Base-by-base conservation (phyloP, 495 filamentous ascomycete species). In the Tuber microsphaerosporum region DNA sequence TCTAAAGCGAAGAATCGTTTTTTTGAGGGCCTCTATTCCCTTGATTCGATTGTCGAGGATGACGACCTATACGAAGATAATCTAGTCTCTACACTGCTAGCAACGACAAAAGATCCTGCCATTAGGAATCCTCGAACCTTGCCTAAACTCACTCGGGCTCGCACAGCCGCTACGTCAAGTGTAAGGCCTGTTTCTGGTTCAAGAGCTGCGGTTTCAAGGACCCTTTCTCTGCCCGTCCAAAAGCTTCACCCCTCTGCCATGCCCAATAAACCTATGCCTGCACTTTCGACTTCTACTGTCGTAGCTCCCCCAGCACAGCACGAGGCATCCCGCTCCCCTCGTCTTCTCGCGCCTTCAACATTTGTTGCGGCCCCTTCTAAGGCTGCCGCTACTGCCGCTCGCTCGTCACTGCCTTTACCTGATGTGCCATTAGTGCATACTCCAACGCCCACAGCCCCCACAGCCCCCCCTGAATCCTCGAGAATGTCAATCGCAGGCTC, bases 1-100 rank as follows among this genome's bases (percentile, higher is more conserved):
- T 26, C 34, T 17, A 16, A 34, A 16, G n/a, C 72, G 26, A 81
- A 81, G 73, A 73, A 78, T 61, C 73, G 69, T 44, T 78, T 80
- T 75, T 79, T 83, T 20, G 65, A 83, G 39, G 68, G 70, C 19
- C 79, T 81, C 61, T 81, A 83, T 61, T 81, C 80, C 44, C 73
- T 82, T 42, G 37, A 79, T 48, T 46, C 74, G n/a, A 42, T 44
- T 45, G 22, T 43, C 71, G 26, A 73, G 42, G 43, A 72, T 46
- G 73, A 81, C 45, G 42, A 56, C 44, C 71, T 34, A 31, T 65
- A 65, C 56, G 78, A 73, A 61, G 73, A 81, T 37, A 83, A 74
- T 45, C 68, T 48, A 65, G 61, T 43, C 6, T 76, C 75, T 75
- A 71, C 71, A 26, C 74, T 74, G n/a, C 68, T 73, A 48, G 68